A percentile compares a stretch with the other conserved stretches of the same genome.
phyloP scores from a whole-genome alignment of 2,329 filamentous ascomycete genomes.

The Bipolaris cookei region DNA sequence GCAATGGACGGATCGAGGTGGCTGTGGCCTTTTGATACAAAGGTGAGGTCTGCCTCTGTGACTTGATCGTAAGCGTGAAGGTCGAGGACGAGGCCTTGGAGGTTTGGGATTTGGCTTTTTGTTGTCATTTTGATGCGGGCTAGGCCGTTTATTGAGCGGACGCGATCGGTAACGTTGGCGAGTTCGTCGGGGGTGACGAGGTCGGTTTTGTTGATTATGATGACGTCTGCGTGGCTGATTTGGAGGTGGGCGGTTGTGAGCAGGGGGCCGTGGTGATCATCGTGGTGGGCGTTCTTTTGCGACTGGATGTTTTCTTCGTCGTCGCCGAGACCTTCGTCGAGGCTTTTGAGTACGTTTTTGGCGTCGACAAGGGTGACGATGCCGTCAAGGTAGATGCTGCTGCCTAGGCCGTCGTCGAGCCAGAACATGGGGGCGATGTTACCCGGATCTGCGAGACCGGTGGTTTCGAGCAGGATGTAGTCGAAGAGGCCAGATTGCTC shows the following conservation, averaged over 20 bases:
- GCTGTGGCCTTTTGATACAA: slow-evolving; percentile 78
- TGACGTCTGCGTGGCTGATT: slow-evolving; percentile 94
- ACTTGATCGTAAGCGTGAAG: slow-evolving; percentile 91
- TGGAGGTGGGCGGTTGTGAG: slow-evolving; percentile 95
- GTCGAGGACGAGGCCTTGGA: slow-evolving; percentile 87
- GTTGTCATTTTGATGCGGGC: slow-evolving; percentile 84
- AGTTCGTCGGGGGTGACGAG: slow-evolving; percentile 76
- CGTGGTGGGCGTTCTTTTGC: slow-evolving; percentile 53
- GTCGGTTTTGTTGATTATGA: slow-evolving; percentile 93
- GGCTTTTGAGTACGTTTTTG: slow-evolving; percentile 82
- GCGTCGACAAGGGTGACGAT: slow-evolving; percentile 96
- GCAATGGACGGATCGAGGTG: slow-evolving; percentile 90
- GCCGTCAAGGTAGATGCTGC: slow-evolving; percentile 94
- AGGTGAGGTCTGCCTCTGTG: slow-evolving; percentile 67
- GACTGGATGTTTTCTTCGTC: slow-evolving; percentile 56
- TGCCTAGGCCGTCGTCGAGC: slow-evolving; percentile 94
- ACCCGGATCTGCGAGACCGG: slow-evolving; percentile 90
- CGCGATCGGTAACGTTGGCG: slow-evolving; percentile 69
- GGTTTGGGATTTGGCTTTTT: slow-evolving; percentile 76
- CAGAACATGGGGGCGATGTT: slow-evolving; percentile 97
- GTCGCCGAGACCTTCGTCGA: slow-evolving; percentile 68
- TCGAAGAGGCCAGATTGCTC: slow-evolving; percentile 92
- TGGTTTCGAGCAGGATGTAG: slow-evolving; percentile 97
- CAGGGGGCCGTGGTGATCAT: slow-evolving; percentile 66
- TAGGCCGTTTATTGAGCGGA: slow-evolving; percentile 85